A percentile compares a stretch with the other conserved stretches of the same genome.
Conservation (phyloP, 225 moss, liverwort and hornwort species). For the Rhytidiadelphus loreus region DNA sequence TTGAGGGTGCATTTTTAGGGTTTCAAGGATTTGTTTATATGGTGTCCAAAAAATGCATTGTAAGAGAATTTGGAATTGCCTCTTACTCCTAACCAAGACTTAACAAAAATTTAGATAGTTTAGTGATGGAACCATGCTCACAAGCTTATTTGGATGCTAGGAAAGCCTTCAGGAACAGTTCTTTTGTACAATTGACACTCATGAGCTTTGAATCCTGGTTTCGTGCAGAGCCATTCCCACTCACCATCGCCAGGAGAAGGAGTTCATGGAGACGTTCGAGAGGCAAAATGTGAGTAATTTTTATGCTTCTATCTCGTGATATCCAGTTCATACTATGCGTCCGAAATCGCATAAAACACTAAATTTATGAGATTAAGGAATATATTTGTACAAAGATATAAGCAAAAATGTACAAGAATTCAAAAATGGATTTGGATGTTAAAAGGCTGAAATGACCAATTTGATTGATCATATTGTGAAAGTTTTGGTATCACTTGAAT, state of each 20-base stretch:
- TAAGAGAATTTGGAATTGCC: background rate
- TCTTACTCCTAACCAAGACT: background rate
- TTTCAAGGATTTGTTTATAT: background rate
- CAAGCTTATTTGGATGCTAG: background rate
- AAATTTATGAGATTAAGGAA: background rate
- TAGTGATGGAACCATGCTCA: background rate
- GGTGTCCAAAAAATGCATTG: background rate
- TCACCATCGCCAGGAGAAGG: background rate
- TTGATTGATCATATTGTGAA: background rate
- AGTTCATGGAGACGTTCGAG: slow-evolving; percentile 8
- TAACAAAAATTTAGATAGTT: background rate
- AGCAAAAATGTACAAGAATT: background rate
- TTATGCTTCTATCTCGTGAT: background rate
- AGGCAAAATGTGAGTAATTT: slow-evolving; percentile 13
- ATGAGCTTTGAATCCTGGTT: background rate
- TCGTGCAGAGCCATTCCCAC: slow-evolving; percentile 3
- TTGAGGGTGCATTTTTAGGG: background rate
- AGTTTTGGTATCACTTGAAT: background rate
- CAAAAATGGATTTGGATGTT: background rate
- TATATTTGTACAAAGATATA: background rate
- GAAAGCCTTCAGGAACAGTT: background rate
- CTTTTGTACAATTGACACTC: background rate
- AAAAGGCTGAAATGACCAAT: background rate
- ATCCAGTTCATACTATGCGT: background rate
- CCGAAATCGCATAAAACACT: background rate